Conservation (phyloP, 1,284 basidiomycete genomes). For the Tilletia indica region DNA sequence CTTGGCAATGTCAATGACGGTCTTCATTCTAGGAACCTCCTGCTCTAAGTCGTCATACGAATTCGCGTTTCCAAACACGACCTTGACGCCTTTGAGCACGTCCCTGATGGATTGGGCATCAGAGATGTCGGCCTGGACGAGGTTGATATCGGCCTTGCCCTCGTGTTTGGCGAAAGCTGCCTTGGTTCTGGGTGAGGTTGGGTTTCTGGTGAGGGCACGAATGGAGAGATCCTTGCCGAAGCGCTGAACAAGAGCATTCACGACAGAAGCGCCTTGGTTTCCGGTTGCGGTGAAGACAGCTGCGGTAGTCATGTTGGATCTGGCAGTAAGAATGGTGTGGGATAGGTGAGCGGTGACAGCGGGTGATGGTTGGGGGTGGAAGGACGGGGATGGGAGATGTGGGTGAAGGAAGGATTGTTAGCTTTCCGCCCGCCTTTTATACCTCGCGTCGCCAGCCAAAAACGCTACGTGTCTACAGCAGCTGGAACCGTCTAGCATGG, state of each 20-base stretch:
- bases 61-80: background rate
- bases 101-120: background rate
- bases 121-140: background rate
- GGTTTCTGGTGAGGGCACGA: background rate
- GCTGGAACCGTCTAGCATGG: too few species aligned
- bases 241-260: background rate
- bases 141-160: background rate
- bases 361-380: too few species aligned
- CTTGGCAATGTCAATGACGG: conserved; percentile 9
- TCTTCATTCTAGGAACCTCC: background rate
- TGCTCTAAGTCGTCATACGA: background rate
- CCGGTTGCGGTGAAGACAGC: conserved; percentile 3
- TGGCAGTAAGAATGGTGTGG: too few species aligned
- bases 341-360: too few species aligned
- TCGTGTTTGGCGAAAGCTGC: background rate
- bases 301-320: background rate
- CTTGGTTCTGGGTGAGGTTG: background rate
- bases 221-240: conserved; percentile 2
- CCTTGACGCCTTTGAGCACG: background rate
- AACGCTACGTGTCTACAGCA: too few species aligned
- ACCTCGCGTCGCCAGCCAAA: too few species aligned
- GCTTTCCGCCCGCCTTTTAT: too few species aligned
- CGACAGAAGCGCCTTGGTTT: background rate
- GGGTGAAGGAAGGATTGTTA: too few species aligned
- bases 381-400: too few species aligned